phyloP scores from a whole-genome alignment of 1,139 yeast species.

The Kodamaea derodonti region DNA sequence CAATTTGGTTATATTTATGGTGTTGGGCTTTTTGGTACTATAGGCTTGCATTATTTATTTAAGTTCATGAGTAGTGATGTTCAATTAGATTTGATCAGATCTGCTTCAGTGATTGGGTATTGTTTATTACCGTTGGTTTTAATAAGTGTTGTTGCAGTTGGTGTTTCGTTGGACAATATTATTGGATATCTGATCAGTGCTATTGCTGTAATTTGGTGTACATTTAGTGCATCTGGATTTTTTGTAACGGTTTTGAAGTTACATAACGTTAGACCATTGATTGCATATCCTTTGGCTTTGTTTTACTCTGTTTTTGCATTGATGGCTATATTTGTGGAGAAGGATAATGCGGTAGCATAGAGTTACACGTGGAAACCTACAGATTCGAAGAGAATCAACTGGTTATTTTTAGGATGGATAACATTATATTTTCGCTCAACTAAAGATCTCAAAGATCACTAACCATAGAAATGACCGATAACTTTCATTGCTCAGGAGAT shows the following conservation, averaged over 20 bases:
- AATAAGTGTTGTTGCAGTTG: constrained; percentile 71
- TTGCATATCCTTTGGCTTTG: constrained; percentile 90
- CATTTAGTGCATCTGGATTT: constrained; percentile 90
- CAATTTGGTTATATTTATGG: constrained; percentile 98
- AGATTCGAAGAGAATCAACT: too few relatives aligned
- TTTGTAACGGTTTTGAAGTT: constrained; percentile 82
- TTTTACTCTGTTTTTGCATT: constrained; percentile 93
- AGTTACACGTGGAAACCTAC: too few relatives aligned
- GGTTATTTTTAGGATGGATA: too few relatives aligned
- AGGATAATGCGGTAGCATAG: constrained; percentile 15
- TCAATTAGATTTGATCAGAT: constrained; percentile 63
- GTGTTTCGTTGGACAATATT: constrained; percentile 64
- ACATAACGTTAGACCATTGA: constrained; percentile 80
- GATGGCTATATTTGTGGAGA: constrained; percentile 87
- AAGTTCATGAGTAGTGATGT: constrained; percentile 72
- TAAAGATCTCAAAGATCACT: too few relatives aligned
- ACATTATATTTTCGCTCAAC: too few relatives aligned
- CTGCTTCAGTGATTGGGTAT: constrained; percentile 92
- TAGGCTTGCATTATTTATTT: constrained; percentile 78
- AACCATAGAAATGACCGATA: too few relatives aligned
- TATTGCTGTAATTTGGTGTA: constrained; percentile 85
- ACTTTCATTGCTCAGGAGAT: too few relatives aligned
- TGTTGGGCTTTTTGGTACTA: constrained; percentile 87
- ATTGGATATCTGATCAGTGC: constrained; percentile 71
- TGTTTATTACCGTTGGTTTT: constrained; percentile 87